Conservation (phyloP, 23 red algal genomes). For the Cyanidium caldarium region DNA sequence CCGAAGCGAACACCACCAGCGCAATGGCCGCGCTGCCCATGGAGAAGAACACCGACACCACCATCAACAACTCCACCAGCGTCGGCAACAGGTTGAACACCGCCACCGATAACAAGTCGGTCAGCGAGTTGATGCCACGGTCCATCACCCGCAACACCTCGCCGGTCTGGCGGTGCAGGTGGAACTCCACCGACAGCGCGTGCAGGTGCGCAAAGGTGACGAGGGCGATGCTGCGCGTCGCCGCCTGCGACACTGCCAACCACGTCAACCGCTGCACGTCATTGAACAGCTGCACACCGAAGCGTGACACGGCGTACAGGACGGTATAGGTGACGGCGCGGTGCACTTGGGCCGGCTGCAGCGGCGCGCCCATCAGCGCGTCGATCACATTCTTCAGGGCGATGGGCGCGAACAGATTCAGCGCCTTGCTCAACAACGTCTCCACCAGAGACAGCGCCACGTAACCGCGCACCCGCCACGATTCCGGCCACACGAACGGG, state of each 20-base stretch:
- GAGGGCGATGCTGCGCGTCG: slow-evolving; percentile 68
- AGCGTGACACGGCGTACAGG: slow-evolving; percentile 67
- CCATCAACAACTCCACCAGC: slow-evolving; percentile 41
- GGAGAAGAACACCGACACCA: slow-evolving; percentile 53
- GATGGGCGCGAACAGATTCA: slow-evolving; percentile 73
- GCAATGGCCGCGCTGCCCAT: slow-evolving; percentile 16
- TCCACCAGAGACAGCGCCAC: background rate
- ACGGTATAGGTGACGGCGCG: slow-evolving; percentile 29
- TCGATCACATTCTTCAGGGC: slow-evolving; percentile 82
- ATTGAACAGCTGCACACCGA: slow-evolving; percentile 38
- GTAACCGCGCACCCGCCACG: background rate
- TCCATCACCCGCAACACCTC: slow-evolving; percentile 65
- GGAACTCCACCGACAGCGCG: slow-evolving; percentile 52
- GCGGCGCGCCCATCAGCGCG: slow-evolving; percentile 14
- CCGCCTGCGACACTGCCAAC: slow-evolving; percentile 21
- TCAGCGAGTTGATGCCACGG: slow-evolving; percentile 40
- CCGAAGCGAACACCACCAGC: slow-evolving; percentile 6
- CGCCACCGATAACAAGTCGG: slow-evolving; percentile 26
- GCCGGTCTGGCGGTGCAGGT: slow-evolving; percentile 61
- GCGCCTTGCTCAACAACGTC: slow-evolving; percentile 12
- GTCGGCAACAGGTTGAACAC: slow-evolving; percentile 67
- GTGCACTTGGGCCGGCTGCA: background rate
- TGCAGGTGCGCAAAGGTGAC: slow-evolving; percentile 75
- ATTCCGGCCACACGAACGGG: background rate
- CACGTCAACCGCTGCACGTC: slow-evolving; percentile 80